phyloP scores from a whole-genome alignment of 2,329 filamentous ascomycete species.

The Colletotrichum incanum region DNA sequence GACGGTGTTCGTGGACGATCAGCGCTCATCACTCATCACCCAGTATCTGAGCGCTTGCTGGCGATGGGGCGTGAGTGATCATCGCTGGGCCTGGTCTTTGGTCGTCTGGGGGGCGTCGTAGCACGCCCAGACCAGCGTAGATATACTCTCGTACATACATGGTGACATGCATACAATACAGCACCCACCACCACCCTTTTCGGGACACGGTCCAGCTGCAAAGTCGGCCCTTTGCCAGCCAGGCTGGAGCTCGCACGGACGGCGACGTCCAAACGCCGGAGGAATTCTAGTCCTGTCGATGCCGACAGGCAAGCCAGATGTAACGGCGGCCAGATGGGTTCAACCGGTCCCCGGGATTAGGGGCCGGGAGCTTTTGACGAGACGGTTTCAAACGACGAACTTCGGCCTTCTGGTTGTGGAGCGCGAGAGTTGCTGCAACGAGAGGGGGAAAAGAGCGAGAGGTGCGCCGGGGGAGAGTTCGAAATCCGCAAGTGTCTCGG shows the following conservation, averaged over 20 bases:
- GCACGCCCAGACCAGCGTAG: neutral
- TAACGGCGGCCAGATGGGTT: slow-evolving; percentile 36
- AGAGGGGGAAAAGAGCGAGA: neutral
- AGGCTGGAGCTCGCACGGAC: slow-evolving; percentile 27
- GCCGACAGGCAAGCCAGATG: slow-evolving; percentile 25
- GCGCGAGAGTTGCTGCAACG: neutral
- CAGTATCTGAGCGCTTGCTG: slow-evolving; percentile 22
- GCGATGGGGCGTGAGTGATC: neutral
- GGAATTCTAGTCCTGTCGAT: slow-evolving; percentile 26
- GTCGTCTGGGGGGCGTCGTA: neutral
- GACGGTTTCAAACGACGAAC: slow-evolving; percentile 1
- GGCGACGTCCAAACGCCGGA: slow-evolving; percentile 29
- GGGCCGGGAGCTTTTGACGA: slow-evolving; percentile 1
- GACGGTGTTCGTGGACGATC: slow-evolving; percentile 19
- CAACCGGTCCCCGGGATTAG: slow-evolving; percentile 22
- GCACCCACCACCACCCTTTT: neutral
- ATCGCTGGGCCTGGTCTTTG: slow-evolving; percentile 1
- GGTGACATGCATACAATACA: neutral
- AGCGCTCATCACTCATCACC: neutral
- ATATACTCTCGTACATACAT: neutral
- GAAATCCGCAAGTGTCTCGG: neutral
- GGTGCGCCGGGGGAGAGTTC: too few relatives aligned
- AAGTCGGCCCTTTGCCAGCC: slow-evolving; percentile 26
- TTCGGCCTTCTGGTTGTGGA: neutral
- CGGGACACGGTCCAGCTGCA: neutral